phyloP scores from a whole-genome alignment of 139 green algal genomes.

The Closterium sp. region DNA sequence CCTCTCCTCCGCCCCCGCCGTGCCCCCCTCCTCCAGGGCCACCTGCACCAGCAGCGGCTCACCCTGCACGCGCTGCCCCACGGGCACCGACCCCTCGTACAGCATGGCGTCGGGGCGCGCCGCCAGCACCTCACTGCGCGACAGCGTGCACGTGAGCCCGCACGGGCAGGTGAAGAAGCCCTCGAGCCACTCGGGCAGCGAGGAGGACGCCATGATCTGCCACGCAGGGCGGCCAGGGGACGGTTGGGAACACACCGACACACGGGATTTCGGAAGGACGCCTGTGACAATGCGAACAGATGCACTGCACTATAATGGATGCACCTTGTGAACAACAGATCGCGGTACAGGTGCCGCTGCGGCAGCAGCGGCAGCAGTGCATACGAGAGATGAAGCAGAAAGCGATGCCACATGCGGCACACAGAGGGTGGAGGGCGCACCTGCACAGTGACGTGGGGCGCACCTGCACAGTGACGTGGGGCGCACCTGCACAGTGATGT shows the following conservation, averaged over 20 bases:
- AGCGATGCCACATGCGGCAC: neutral
- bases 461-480: too few species aligned
- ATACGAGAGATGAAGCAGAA: neutral
- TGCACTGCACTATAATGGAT: neutral
- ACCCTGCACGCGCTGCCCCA: neutral
- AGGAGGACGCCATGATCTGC: neutral
- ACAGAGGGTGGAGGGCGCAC: neutral
- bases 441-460: too few species aligned
- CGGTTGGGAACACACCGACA: too few species aligned
- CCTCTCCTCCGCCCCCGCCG: neutral
- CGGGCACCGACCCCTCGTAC: neutral
- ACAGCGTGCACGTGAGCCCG: neutral
- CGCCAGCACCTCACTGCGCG: neutral
- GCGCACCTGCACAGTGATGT: too few species aligned
- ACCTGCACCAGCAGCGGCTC: neutral
- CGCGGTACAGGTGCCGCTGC: too few species aligned
- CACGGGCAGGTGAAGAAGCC: neutral
- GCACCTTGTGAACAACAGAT: neutral
- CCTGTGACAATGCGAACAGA: neutral
- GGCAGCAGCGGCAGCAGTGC: neutral
- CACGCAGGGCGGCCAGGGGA: neutral
- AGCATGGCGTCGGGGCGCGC: neutral
- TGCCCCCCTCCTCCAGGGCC: neutral
- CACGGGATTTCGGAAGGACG: too few species aligned
- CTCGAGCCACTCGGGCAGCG: neutral